These are phyloP conservation scores for Eimeria tenella DNA, from an alignment of 169 alveolate species.

Conservation along the genomic window DNA sequence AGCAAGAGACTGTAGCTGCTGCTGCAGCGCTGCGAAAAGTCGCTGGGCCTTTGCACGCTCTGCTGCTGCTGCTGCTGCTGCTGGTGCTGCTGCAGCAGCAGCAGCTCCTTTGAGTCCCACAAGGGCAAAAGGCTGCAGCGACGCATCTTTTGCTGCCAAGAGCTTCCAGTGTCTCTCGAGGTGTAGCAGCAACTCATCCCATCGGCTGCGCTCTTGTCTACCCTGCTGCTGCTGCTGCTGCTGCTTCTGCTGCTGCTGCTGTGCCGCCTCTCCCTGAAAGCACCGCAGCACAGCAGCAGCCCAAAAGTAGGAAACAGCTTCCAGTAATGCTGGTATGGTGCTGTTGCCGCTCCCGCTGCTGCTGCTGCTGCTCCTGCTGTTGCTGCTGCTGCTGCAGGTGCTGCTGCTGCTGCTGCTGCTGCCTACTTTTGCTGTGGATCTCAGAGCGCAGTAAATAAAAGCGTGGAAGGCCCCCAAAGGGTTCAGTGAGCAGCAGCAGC, in stretches of 20 bases:
- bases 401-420: not conserved
- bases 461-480: slow-evolving; percentile 1
- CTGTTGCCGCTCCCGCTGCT: not conserved
- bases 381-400: not conserved
- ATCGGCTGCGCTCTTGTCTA: not conserved
- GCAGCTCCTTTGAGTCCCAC: slow-evolving; percentile 11
- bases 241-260: slow-evolving; percentile 19
- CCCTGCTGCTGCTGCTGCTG: slow-evolving; percentile 40
- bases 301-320: not conserved
- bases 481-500: not conserved
- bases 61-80: slow-evolving; percentile 67
- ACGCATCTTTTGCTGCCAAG: not conserved
- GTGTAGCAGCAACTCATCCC: slow-evolving; percentile 59
- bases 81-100: slow-evolving; percentile 11
- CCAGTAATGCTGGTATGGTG: not conserved
- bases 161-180: slow-evolving; percentile 58
- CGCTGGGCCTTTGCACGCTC: slow-evolving; percentile 46
- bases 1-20: slow-evolving; percentile 60
- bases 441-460: slow-evolving; percentile 23
- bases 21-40: slow-evolving; percentile 62
- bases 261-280: not conserved
- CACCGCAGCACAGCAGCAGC: not conserved
- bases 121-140: not conserved
- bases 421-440: not conserved
- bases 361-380: not conserved